Evolutionary conservation across 1,284 basidiomycete genomes (phyloP), one percentile per base, ranked within the genome.

Genomic region (Filobasidium uniguttulatum): DNA sequence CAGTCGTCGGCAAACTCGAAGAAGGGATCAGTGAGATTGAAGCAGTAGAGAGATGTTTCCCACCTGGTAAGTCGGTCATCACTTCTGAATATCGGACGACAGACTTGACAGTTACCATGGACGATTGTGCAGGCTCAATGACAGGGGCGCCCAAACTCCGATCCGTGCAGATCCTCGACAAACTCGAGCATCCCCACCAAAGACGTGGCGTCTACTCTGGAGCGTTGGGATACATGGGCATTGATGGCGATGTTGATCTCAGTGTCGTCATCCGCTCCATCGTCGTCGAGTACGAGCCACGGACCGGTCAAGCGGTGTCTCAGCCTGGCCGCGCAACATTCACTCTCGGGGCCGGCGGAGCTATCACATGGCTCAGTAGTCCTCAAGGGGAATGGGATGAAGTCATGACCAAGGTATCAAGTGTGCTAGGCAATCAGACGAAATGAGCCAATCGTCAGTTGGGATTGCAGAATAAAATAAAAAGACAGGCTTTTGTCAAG

Each of bases 131-230:
- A 82, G 88, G 89, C 1, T 91, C 87, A 57, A 98, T 98, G 91
- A 97, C 93, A 0, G 91, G 93, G 17, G 93, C 93, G 0, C 93
- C 91, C 0, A 97, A 97, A 71, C 82, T 91, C 56, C 81, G 91
- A 17, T 88, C 85, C 46, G 83, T 96, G 1, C 85, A 93, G 66
- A 82, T 97, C 28, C 74, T 98, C 1, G 85, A 89, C 58, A 74
- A 73, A 1, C 75, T 96, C 5, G 93, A 97, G 65, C 34, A 33
- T 3, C 75, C 75, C 44, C 64, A 73, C 41, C 74, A 80, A 44
- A 57, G 60, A 9, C 76, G 91, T 29, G 78, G 82, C 20, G 73
- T 91, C 23, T 98, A 98, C 65, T 96, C 91, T n/a, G 89, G 70
- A 62, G 83, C 87, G 6, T 81, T 93, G 54, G 93, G 93, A 0